Base-by-base conservation (phyloP, 805 yeast species). In the Starmerella etchellsii region DNA sequence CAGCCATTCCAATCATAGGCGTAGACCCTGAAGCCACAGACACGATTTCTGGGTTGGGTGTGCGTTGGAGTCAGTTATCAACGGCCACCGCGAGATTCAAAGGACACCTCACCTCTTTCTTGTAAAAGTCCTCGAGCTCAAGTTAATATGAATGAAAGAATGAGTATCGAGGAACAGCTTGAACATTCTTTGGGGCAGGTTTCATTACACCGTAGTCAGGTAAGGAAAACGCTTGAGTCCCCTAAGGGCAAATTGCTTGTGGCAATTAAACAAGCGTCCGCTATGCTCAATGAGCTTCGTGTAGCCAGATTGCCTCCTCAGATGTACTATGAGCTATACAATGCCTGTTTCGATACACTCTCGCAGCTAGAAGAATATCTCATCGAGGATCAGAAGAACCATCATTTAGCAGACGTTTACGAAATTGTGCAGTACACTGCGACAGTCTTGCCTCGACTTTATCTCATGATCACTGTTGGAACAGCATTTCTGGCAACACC, bases 391-490 rank as follows among this genome's bases (percentile, higher is more conserved):
- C 87, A 83, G 54, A 75, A 78, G 11, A 68, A 70, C 40, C 75
- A 75, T 52, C 83, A 80, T 55, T 63, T 91, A 40, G 82, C 94
- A 0, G 97, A 91, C 57, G 68, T 91, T 39, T 91, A 91, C 57
- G 97, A 88, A 54, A 67, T 87, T 57, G 96, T 88, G 4, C 97
- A 91, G 60, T 91, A 91, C 56, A 84, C 94, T 1, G 66, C 96
- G 1, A 88, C 84, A 57, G 81, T 91, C 21, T 69, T 91, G 14
- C 98, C 98, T 2, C 70, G 98, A 43, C 65, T 91, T 41, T 91
- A 91, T 57, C 67, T 91, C 62, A 84, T 91, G 96, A 80, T 91
- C 32, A 88, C 94, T 2, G 88, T 91, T 14, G 98, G 98, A 8
- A 76, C 93, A 1, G 84, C 83, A 2, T 85, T 81, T 63, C 76